phyloP scores from a whole-genome alignment of 2,329 filamentous ascomycete genomes.

The Gyromitra esculenta region DNA sequence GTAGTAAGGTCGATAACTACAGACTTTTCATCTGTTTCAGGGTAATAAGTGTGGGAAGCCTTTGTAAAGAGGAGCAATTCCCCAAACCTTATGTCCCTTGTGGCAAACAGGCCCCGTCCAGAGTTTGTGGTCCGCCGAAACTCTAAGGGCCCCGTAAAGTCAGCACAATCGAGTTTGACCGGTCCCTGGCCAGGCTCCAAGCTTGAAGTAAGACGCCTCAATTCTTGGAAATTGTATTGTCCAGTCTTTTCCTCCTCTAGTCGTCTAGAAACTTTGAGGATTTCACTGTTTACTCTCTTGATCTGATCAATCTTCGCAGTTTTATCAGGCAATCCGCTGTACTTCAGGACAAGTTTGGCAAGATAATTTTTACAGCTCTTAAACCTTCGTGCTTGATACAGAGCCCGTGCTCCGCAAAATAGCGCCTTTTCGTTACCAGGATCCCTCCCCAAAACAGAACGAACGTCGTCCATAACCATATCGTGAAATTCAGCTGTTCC shows the following conservation, averaged over 20 bases:
- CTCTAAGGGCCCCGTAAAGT: not conserved
- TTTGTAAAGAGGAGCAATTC: not conserved
- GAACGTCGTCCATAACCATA: not conserved
- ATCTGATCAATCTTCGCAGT: not conserved
- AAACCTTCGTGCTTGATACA: not conserved
- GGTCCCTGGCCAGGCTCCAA: not conserved
- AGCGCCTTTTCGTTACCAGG: not conserved
- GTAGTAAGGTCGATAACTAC: not conserved
- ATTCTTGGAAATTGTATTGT: not conserved
- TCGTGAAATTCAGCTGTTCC: not conserved
- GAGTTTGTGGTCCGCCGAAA: not conserved
- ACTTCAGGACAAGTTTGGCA: not conserved
- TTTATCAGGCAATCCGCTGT: not conserved
- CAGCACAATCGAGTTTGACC: not conserved
- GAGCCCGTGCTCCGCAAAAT: not conserved
- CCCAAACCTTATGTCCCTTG: not conserved
- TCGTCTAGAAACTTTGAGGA: not conserved
- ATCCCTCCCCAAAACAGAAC: not conserved
- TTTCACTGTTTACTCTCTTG: not conserved
- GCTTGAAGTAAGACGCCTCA: not conserved
- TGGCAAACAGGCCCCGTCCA: not conserved
- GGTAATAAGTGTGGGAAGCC: not conserved
- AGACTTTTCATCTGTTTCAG: not conserved
- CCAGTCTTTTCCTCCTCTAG: not conserved
- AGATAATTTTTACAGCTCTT: not conserved